Conservation (phyloP, 2,329 filamentous ascomycete genomes). For the Elsinoe batatas region DNA sequence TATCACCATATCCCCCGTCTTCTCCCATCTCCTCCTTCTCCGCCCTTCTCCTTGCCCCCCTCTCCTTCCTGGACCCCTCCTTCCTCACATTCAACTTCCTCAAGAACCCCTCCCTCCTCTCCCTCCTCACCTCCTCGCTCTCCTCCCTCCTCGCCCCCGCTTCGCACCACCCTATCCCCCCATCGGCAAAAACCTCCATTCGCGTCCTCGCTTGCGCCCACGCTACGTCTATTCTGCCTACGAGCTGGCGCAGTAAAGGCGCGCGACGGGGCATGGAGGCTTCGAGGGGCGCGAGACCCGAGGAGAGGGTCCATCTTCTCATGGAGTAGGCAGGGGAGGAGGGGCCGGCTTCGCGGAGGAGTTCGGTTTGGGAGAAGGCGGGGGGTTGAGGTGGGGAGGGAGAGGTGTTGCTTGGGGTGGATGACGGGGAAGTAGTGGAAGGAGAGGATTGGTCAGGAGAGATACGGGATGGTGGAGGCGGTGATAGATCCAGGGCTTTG, state of each 20-base stretch:
- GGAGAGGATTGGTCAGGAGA: background rate
- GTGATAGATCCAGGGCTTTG: background rate
- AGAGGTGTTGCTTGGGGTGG: background rate
- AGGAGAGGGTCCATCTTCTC: background rate
- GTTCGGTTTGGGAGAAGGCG: background rate
- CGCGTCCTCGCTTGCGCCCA: conserved; percentile 18
- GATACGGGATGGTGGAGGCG: background rate
- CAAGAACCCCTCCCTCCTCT: background rate
- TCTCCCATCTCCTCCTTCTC: background rate
- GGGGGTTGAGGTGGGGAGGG: background rate
- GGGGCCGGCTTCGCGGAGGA: background rate
- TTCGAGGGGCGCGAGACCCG: background rate
- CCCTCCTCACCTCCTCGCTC: background rate
- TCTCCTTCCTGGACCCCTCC: background rate
- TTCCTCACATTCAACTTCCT: background rate
- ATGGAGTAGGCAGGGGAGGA: background rate
- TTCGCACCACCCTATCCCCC: background rate
- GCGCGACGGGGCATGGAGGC: background rate
- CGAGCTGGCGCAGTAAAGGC: conserved; percentile 19
- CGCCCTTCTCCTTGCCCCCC: background rate
- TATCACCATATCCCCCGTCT: background rate
- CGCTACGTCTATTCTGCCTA: conserved; percentile 23
- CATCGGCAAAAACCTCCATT: conserved; percentile 16
- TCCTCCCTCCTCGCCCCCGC: conserved; percentile 2
- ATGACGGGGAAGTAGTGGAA: background rate